phyloP scores from a whole-genome alignment of 2,329 filamentous ascomycete genomes.

The Aspergillus hortae region DNA sequence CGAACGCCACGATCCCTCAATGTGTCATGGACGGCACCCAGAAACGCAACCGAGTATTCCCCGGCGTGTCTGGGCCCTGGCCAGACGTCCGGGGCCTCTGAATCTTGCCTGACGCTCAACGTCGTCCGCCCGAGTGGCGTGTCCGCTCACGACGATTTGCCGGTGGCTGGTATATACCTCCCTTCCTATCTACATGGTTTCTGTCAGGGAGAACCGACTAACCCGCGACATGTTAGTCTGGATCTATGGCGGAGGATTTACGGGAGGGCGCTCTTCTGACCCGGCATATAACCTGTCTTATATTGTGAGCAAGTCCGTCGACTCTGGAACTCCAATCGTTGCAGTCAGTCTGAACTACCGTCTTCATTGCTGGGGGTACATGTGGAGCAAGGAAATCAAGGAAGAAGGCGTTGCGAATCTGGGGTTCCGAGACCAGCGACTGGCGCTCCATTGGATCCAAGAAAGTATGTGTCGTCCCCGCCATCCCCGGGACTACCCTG shows the following conservation, averaged over 20 bases:
- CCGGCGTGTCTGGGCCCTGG: slow-evolving; percentile 3
- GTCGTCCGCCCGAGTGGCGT: slow-evolving; percentile 14
- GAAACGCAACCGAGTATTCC: slow-evolving; percentile 7
- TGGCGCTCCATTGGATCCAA: slow-evolving; percentile 12
- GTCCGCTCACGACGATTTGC: background rate
- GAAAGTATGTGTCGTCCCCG: slow-evolving; percentile 4
- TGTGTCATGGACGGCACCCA: slow-evolving; percentile 2
- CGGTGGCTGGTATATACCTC: no score
- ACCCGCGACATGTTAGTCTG: slow-evolving; percentile 9
- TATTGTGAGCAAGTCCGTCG: slow-evolving; percentile 51
- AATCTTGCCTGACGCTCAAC: slow-evolving; percentile 23
- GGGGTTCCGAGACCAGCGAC: slow-evolving; percentile 33
- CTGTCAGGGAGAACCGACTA: slow-evolving; percentile 6
- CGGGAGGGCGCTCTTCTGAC: slow-evolving; percentile 33
- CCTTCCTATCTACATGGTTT: slow-evolving; percentile 1
- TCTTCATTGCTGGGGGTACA: slow-evolving; percentile 49
- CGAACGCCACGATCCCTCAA: slow-evolving; percentile 9
- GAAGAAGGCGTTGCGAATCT: slow-evolving; percentile 24
- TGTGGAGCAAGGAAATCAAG: slow-evolving; percentile 34
- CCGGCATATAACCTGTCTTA: slow-evolving; percentile 56
- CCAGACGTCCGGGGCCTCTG: slow-evolving; percentile 6
- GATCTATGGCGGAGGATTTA: slow-evolving; percentile 39
- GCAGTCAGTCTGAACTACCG: slow-evolving; percentile 52
- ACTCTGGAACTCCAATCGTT: slow-evolving; percentile 48
- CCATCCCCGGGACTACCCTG: no score